Base-by-base conservation (phyloP, 495 filamentous ascomycete genomes). In the Penicillium coprophilum region DNA sequence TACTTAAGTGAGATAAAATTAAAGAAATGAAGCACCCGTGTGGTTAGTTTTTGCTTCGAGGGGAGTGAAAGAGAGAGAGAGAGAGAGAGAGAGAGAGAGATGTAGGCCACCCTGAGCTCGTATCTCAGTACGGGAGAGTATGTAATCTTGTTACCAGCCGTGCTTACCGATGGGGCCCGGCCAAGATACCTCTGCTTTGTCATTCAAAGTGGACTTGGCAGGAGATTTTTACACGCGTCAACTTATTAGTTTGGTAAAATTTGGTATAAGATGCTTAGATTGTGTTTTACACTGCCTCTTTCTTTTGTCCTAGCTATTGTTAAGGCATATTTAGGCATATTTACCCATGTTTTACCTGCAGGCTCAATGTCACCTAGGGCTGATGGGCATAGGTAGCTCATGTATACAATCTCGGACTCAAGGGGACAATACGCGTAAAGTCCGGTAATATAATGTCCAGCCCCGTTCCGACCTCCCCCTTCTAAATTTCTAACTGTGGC, bases 401-500 rank as follows among this genome's bases (percentile, higher is more conserved):
- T 43, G 40, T 43, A 43, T 31, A 34, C 21, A 8, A 38, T 44
- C 43, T 55, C 53, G 53, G 44, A 47, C 30, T 44, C 52, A 58
- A 46, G 34, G 34, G 45, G 53, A 46, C 40, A 52, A 52, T 52
- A 43, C 43, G 5, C 21, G 52, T 54, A 54, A 44, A 45, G 39
- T 53, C 28, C 50, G 50, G 45, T 56, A 56, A 24, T 45, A 24
- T 46, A 34, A 49, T 0, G 20, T 53, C 53, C 53, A 57, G 53
- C 58, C 58, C 50, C 53, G 38, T 51, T 50, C 47, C 38, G 13
- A 36, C 51, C 24, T 40, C 27, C 39, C 56, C 56, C 52, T 45
- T 49, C 59, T 57, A 58, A 67, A 67, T 65, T 54, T 67, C 55
- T 67, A 59, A 49, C 55, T 13, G 65, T 67, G 65, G 65, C 62